A percentile compares a stretch with the other conserved stretches of the same genome.
These are phyloP conservation scores for Monosporozyma aerobia DNA, from an alignment of 805 yeast species.

Conservation along the genomic window DNA sequence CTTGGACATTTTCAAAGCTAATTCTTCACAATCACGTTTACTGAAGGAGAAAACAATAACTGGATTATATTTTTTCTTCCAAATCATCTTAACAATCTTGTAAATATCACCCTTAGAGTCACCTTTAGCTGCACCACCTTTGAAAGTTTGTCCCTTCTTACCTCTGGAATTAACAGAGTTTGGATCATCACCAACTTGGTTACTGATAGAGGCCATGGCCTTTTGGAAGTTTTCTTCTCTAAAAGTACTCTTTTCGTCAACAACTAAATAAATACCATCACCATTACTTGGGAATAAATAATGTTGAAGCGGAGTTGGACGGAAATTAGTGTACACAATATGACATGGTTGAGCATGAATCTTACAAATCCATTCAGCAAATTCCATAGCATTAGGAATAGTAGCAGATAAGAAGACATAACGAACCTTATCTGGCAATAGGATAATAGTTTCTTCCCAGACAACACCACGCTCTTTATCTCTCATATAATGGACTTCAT, in stretches of 20 bases:
- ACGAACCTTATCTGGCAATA: conserved; percentile 91
- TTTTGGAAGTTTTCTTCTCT: conserved; percentile 97
- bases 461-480: conserved; percentile 98
- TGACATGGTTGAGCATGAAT: conserved; percentile 96
- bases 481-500: conserved; percentile 97
- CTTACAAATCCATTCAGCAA: conserved; percentile 97
- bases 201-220: conserved; percentile 91
- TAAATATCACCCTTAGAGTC: conserved; percentile 77
- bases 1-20: conserved; percentile 92
- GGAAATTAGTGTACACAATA: conserved; percentile 95
- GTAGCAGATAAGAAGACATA: conserved; percentile 93
- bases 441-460: conserved; percentile 97
- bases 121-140: conserved; percentile 65
- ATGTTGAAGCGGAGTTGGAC: conserved; percentile 98
- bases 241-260: conserved; percentile 92
- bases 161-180: conserved; percentile 46
- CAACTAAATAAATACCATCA: conserved; percentile 94
- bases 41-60: conserved; percentile 98
- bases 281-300: conserved; percentile 98
- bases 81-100: conserved; percentile 95
- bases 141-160: conserved; percentile 73
- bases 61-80: conserved; percentile 93
- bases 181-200: conserved; percentile 78
- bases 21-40: conserved; percentile 90
- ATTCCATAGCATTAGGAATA: conserved; percentile 95